These are phyloP conservation scores for Marasmius tenuissimus DNA, from an alignment of 1,284 basidiomycete genomes.

Conservation along the genomic window DNA sequence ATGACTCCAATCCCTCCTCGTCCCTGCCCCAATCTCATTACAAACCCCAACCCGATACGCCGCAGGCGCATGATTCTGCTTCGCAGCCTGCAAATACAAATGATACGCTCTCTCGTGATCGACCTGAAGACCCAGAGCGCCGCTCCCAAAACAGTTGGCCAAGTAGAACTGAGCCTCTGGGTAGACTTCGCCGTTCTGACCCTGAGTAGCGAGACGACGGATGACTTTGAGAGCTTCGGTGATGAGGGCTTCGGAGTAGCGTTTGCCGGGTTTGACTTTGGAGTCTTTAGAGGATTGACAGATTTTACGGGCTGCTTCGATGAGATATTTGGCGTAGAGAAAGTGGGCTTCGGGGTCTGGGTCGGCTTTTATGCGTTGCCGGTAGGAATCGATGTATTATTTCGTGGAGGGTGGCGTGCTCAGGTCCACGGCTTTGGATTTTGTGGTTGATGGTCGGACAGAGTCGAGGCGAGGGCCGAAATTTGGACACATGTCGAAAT, in stretches of 20 bases:
- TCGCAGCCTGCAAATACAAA: slow-evolving; percentile 96
- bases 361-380: slow-evolving; percentile 94
- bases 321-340: slow-evolving; percentile 94
- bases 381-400: slow-evolving; percentile 96
- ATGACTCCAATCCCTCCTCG: slow-evolving; percentile 82
- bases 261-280: slow-evolving; percentile 76
- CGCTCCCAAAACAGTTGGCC: slow-evolving; percentile 96
- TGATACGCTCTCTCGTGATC: slow-evolving; percentile 99
- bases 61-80: slow-evolving; percentile 94
- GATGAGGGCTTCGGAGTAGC: slow-evolving; percentile 89
- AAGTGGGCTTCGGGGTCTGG: slow-evolving; percentile 99
- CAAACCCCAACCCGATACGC: slow-evolving; percentile 98
- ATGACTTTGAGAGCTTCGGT: slow-evolving; percentile 91
- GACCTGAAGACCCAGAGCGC: slow-evolving; percentile 89
- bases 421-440: slow-evolving; percentile 83
- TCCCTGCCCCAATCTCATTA: slow-evolving; percentile 99
- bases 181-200: slow-evolving; percentile 64
- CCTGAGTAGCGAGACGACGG: slow-evolving; percentile 88
- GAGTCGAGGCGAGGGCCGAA: slow-evolving; percentile 57
- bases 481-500: slow-evolving; percentile 55
- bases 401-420: slow-evolving; percentile 91
- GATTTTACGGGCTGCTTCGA: slow-evolving; percentile 97
- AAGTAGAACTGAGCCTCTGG: slow-evolving; percentile 99
- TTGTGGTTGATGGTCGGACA: slow-evolving; percentile 60
- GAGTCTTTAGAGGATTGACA: slow-evolving; percentile 74